Conservation (phyloP, 1,284 basidiomycete species). For the Calocybe gambosa region DNA sequence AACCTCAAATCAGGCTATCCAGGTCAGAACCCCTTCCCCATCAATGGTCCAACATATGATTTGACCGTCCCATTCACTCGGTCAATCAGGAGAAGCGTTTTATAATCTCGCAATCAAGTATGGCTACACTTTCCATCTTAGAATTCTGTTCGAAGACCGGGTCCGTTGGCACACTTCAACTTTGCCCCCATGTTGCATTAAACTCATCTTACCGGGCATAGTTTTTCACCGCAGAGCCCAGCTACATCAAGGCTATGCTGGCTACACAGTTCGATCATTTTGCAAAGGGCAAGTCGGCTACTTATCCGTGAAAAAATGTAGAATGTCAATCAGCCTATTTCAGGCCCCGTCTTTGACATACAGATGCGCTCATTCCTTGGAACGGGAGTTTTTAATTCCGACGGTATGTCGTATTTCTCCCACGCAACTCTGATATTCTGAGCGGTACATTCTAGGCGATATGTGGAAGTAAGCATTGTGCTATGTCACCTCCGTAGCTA, state of each 20-base stretch:
- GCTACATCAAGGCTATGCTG: conserved; percentile 33
- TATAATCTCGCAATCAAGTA: conserved; percentile 15
- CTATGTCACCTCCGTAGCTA: background rate
- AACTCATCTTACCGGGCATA: background rate
- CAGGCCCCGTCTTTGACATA: conserved; percentile 14
- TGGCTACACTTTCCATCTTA: conserved; percentile 26
- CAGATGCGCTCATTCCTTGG: conserved; percentile 34
- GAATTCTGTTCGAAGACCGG: conserved; percentile 27
- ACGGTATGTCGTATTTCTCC: conserved; percentile 22
- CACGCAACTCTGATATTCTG: conserved; percentile 3
- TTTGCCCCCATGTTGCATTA: background rate
- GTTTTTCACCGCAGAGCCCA: conserved; percentile 35
- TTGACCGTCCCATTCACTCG: background rate
- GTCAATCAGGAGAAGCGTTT: conserved; percentile 21
- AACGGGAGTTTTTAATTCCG: conserved; percentile 35
- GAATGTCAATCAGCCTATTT: background rate
- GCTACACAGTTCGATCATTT: conserved; percentile 34
- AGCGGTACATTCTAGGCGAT: conserved; percentile 19
- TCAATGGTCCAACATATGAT: background rate
- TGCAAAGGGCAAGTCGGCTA: conserved; percentile 31
- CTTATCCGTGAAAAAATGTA: background rate
- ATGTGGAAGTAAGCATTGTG: conserved; percentile 31
- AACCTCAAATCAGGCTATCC: conserved; percentile 28
- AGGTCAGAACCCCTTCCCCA: conserved; percentile 15
- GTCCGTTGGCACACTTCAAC: conserved; percentile 15